Evolutionary conservation across 441 rosid species (phyloP), one percentile per base, ranked within the genome.

Genomic region (Aleurites moluccanus): DNA sequence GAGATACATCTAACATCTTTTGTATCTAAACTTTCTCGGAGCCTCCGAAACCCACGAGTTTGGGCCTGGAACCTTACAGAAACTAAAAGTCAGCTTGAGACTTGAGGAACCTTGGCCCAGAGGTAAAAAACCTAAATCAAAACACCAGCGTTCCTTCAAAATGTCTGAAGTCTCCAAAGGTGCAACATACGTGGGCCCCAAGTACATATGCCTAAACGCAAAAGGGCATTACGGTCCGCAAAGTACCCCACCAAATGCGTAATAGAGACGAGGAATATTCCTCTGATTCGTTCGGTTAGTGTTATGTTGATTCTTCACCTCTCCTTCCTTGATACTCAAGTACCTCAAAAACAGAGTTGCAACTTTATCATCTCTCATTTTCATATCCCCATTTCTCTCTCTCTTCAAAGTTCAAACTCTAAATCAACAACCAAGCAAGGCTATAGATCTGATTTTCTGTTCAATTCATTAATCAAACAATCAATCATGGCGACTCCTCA

Each of bases 401-500:
- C 45, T 53, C 45, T 10, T 30, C 18, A 6, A 28, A 68, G 28
- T 10, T 30, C 18, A 6, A 28, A 68, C 30, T 23, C 63, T 6
- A 57, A 23, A 57, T 15, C 53, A 30, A 8, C n/a, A 45, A 45
- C 56, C 56, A 27, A 49, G 18, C 6, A 52, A 35, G 10, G 11
- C 0, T 33, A 9, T n/a, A 53, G 49, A 69, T 69, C 71, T 67
- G 23, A 15, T 14, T 8, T 2, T 38, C 40, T 38, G 8, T 6
- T 38, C 38, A 52, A 52, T 52, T 52, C 21, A 16, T 52, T 53
- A 25, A 70, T 40, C 77, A 76, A 38, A 38, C 40, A 38, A 72
- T 64, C 78, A 79, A 78, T 75, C 86, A 92, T 91, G 98, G 96
- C 98, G 73, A 75, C 90, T 40, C 83, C 83, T 10, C 85, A 86